Evolutionary conservation across 2,329 filamentous ascomycete species (phyloP), one percentile per base, ranked within the genome.

Genomic region (Colletotrichum sidae): DNA sequence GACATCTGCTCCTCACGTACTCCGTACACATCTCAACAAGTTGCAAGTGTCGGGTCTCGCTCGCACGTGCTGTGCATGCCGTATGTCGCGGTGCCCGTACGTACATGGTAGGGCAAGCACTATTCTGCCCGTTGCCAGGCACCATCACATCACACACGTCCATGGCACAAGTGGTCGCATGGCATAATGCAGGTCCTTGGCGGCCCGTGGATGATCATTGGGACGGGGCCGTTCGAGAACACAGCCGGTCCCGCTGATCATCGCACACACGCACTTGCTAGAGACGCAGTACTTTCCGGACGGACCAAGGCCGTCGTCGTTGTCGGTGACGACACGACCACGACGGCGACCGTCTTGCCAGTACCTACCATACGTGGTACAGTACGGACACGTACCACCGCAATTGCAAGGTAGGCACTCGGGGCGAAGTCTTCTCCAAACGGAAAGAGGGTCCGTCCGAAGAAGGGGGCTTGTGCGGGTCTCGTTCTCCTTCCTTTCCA

Each of bases 151-250:
- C 53, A 55, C 45, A 38, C 33, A 55, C 33, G 42, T 37, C 17
- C 25, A 38, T 34, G 39, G 59, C 37, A 46, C 44, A 11, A 55
- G 44, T 42, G 50, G 59, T 62, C 42, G 60, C 60, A 62, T 62
- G 46, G 25, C 17, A 17, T 17, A 17, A 17, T 17, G 17, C 17
- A 17, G 34, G 38, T 64, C 49, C 56, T 55, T 55, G 55, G 44
- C 61, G 60, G 60, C 55, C 60, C 55, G 60, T 60, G 25, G 61
- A 50, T 64, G 49, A 50, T 60, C 55, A 55, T 55, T 55, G 46
- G 49, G 33, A 65, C 62, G 62, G 62, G 51, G 45, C 46, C 35
- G 57, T 53, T 61, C 62, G 49, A 60, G 62, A 56, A 57, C 57
- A 37, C 44, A 60, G 37, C 52, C 51, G 39, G 57, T 25, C 12